phyloP scores from a whole-genome alignment of 306 rosid species.

The Quercus mongolica region DNA sequence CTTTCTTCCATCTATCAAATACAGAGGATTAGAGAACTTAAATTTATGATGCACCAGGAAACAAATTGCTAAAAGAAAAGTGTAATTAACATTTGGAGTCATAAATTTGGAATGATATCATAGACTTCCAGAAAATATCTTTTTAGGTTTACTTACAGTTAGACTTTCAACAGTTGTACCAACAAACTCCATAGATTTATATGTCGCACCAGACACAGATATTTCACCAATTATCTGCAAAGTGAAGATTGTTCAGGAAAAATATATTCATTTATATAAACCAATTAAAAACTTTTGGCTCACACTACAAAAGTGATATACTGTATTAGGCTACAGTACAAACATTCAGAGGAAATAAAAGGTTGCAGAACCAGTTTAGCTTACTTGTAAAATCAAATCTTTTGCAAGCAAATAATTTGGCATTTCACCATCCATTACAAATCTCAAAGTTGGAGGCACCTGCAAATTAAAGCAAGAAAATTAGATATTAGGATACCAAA shows the following conservation, averaged over 20 bases:
- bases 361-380: constrained; percentile 10
- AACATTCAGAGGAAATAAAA: not conserved
- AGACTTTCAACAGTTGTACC: constrained; percentile 88
- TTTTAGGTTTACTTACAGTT: constrained; percentile 42
- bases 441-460: constrained; percentile 93
- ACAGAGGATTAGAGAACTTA: not conserved
- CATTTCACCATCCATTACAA: constrained; percentile 93
- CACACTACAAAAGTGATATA: not conserved
- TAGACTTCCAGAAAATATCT: not conserved
- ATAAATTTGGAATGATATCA: constrained; percentile 2
- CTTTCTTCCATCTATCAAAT: constrained; percentile 81
- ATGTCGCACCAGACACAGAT: constrained; percentile 85
- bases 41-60: not conserved
- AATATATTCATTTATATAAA: not conserved
- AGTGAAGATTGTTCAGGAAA: constrained; percentile 5
- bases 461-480: constrained; percentile 22
- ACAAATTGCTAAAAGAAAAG: not conserved
- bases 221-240: constrained; percentile 92
- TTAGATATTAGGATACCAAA: not conserved
- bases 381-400: constrained; percentile 90
- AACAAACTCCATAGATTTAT: constrained; percentile 91
- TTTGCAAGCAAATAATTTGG: constrained; percentile 89
- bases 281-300: not conserved
- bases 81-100: not conserved
- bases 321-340: not conserved